phyloP scores from a whole-genome alignment of 176 grass and related monocot genomes.

The Cenchrus americanus region DNA sequence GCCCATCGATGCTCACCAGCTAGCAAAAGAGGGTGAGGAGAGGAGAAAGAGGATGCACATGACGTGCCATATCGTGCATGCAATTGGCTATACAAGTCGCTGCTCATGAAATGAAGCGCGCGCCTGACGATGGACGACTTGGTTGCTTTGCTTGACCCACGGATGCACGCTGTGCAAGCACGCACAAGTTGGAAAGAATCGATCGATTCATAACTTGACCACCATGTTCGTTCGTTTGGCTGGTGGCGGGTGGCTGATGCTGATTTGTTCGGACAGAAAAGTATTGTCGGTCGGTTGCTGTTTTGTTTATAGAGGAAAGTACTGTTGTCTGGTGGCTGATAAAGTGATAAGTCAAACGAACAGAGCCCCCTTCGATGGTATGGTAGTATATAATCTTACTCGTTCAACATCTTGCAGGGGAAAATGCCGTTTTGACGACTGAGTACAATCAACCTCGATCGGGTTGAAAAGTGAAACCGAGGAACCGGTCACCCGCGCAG shows the following conservation, averaged over 20 bases:
- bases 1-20: background rate
- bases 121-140: background rate
- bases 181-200: background rate
- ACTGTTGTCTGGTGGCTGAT: too few species aligned
- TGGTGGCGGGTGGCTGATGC: too few species aligned
- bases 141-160: background rate
- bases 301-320: too few species aligned
- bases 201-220: slow-evolving; percentile 12
- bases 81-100: background rate
- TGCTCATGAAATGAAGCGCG: background rate
- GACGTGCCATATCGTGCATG: slow-evolving; percentile 39
- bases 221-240: too few species aligned
- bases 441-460: background rate
- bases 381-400: background rate
- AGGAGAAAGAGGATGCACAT: background rate
- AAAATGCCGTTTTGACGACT: background rate
- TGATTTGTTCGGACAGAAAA: too few species aligned
- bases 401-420: slow-evolving; percentile 24
- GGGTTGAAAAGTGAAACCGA: background rate
- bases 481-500: background rate
- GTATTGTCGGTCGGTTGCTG: too few species aligned
- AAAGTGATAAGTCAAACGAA: too few species aligned
- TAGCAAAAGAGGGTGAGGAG: background rate
- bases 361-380: background rate
- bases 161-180: background rate